Conservation (phyloP, 768 basidiomycete genomes). For the Cytidiella melzeri region DNA sequence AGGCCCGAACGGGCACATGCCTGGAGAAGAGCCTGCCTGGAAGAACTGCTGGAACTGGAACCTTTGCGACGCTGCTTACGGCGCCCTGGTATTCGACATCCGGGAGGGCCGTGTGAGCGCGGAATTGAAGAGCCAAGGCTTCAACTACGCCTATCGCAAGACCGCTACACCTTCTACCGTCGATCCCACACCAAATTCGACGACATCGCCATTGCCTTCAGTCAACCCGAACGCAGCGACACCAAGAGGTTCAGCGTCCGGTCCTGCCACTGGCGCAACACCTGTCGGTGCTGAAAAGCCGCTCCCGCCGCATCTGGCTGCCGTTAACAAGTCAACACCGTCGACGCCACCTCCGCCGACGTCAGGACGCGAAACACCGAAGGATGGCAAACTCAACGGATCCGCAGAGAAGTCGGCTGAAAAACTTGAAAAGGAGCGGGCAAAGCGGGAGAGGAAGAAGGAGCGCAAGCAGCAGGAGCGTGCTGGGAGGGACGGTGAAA, state of each 20-base stretch:
- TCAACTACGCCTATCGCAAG: slow-evolving; percentile 93
- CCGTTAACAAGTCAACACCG: slow-evolving; percentile 15
- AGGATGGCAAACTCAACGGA: slow-evolving; percentile 34
- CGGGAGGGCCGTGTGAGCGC: slow-evolving; percentile 90
- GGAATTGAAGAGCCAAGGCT: slow-evolving; percentile 91
- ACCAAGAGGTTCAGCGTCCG: slow-evolving; percentile 23
- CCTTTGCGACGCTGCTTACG: slow-evolving; percentile 91
- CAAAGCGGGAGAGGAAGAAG: slow-evolving; percentile 57
- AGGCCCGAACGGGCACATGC: slow-evolving; percentile 37
- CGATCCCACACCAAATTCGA: slow-evolving; percentile 53
- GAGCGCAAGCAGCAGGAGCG: slow-evolving; percentile 54
- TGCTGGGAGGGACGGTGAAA: slow-evolving; percentile 34
- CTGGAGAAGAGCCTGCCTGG: slow-evolving; percentile 88
- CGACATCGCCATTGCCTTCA: slow-evolving; percentile 44
- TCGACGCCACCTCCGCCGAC: slow-evolving; percentile 24
- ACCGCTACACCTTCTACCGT: slow-evolving; percentile 49
- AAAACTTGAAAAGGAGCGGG: slow-evolving; percentile 49
- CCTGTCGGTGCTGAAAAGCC: slow-evolving; percentile 26
- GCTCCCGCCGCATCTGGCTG: slow-evolving; percentile 28
- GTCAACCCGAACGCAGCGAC: slow-evolving; percentile 29
- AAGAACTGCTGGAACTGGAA: slow-evolving; percentile 99
- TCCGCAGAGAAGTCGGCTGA: slow-evolving; percentile 29
- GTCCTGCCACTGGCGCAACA: slow-evolving; percentile 15
- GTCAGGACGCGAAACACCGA: slow-evolving; percentile 29
- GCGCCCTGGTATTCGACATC: slow-evolving; percentile 81